phyloP scores from a whole-genome alignment of 768 basidiomycete species.

The Kockovaella imperatae region DNA sequence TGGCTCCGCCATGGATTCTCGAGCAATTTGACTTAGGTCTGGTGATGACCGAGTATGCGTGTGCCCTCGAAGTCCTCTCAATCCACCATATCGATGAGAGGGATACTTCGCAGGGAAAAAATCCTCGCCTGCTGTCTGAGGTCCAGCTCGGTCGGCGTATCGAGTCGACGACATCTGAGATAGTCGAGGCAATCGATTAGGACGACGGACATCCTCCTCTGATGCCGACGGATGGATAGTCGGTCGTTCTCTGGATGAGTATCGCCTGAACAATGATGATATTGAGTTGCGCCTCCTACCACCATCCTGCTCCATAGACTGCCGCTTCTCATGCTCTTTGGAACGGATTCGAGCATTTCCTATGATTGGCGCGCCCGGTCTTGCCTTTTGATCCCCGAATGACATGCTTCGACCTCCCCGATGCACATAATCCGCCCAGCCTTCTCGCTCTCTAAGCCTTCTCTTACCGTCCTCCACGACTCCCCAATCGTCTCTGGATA shows the following conservation, averaged over 20 bases:
- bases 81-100: neutral
- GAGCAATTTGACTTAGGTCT: neutral
- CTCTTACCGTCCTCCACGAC: conserved; percentile 14
- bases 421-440: conserved; percentile 23
- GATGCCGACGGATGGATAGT: neutral
- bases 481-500: conserved; percentile 1
- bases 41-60: neutral
- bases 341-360: conserved; percentile 17
- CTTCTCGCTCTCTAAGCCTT: conserved; percentile 24
- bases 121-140: too few species aligned
- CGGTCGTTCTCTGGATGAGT: neutral
- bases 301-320: conserved; percentile 1
- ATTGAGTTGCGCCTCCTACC: conserved; percentile 14
- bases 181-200: neutral
- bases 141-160: too few species aligned
- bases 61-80: neutral
- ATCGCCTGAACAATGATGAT: neutral
- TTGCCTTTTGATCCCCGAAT: conserved; percentile 10
- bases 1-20: neutral
- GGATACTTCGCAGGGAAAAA: neutral
- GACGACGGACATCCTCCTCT: neutral
- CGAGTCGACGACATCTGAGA: too few species aligned
- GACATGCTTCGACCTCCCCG: conserved; percentile 25
- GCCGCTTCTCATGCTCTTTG: conserved; percentile 6
- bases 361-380: conserved; percentile 25